Evolutionary conservation across 2,329 filamentous ascomycete genomes (phyloP).

Genomic region (Neonectria punicea): DNA sequence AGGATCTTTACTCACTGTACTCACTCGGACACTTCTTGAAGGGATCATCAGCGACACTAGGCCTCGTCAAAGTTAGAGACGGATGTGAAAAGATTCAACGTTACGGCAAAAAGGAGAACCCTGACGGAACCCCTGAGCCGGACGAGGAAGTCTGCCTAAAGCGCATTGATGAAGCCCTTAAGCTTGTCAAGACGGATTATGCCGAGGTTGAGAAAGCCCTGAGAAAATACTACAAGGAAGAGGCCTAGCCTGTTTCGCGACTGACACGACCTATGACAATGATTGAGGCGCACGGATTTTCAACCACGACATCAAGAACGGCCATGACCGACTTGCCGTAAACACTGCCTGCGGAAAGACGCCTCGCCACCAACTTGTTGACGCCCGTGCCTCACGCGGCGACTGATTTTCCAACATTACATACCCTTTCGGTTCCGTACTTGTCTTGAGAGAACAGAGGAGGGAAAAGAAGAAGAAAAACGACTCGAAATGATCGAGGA

Average conservation of each 20-base stretch:
- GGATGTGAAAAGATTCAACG: slow-evolving; percentile 97
- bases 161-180: slow-evolving; percentile 76
- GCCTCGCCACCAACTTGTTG: not conserved
- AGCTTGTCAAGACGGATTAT: slow-evolving; percentile 80
- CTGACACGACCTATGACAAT: slow-evolving; percentile 1
- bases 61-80: slow-evolving; percentile 89
- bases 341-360: not conserved
- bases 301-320: not conserved
- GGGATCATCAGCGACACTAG: slow-evolving; percentile 94
- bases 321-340: not conserved
- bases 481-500: slow-evolving; percentile 19
- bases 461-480: slow-evolving; percentile 7
- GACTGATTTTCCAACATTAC: slow-evolving; percentile 13
- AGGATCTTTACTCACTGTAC: slow-evolving; percentile 80
- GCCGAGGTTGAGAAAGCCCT: slow-evolving; percentile 76
- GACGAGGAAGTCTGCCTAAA: slow-evolving; percentile 76
- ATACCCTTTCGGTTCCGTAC: slow-evolving; percentile 19
- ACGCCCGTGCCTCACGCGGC: slow-evolving; percentile 10
- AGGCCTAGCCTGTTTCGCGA: slow-evolving; percentile 5
- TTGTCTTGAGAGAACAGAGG: slow-evolving; percentile 9
- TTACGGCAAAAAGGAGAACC: slow-evolving; percentile 84
- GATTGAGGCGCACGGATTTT: slow-evolving; percentile 2
- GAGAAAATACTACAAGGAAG: slow-evolving; percentile 68
- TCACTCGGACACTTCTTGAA: slow-evolving; percentile 95
- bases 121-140: slow-evolving; percentile 74